Conservation (phyloP, 495 filamentous ascomycete genomes). For the Penicillium flavigenum region DNA sequence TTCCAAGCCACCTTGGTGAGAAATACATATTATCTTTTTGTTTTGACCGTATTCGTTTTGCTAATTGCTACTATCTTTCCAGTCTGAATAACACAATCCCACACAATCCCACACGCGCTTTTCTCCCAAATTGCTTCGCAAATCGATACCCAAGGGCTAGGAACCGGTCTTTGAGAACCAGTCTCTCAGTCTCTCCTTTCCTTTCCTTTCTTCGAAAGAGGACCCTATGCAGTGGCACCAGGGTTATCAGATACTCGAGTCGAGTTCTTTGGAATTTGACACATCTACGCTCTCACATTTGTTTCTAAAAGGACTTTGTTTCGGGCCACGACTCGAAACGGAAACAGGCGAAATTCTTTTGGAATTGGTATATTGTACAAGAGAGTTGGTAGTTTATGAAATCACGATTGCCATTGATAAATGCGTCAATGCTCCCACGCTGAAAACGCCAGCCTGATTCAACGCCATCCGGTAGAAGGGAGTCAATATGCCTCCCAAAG, state of each 20-base stretch:
- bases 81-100: slow-evolving; percentile 12
- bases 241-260: slow-evolving; percentile 1
- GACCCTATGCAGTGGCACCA: neutral
- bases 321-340: neutral
- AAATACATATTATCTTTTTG: neutral
- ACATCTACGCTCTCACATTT: slow-evolving; percentile 2
- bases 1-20: slow-evolving; percentile 85
- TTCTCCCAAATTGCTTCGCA: slow-evolving; percentile 1
- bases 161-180: neutral
- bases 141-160: slow-evolving; percentile 10
- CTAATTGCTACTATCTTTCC: slow-evolving; percentile 6
- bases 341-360: slow-evolving; percentile 15
- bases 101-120: neutral
- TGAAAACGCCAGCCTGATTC: slow-evolving; percentile 22
- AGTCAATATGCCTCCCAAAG: slow-evolving; percentile 7
- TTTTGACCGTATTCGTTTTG: neutral
- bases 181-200: neutral
- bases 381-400: slow-evolving; percentile 23
- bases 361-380: slow-evolving; percentile 33
- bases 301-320: neutral
- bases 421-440: slow-evolving; percentile 17
- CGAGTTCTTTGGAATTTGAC: slow-evolving; percentile 2
- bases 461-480: slow-evolving; percentile 21
- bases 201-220: neutral
- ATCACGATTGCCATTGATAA: slow-evolving; percentile 24